A percentile compares a stretch with the other conserved stretches of the same genome.
Evolutionary conservation across 2,329 filamentous ascomycete genomes (phyloP).

Genomic region (Fusarium brevicatenulatum): DNA sequence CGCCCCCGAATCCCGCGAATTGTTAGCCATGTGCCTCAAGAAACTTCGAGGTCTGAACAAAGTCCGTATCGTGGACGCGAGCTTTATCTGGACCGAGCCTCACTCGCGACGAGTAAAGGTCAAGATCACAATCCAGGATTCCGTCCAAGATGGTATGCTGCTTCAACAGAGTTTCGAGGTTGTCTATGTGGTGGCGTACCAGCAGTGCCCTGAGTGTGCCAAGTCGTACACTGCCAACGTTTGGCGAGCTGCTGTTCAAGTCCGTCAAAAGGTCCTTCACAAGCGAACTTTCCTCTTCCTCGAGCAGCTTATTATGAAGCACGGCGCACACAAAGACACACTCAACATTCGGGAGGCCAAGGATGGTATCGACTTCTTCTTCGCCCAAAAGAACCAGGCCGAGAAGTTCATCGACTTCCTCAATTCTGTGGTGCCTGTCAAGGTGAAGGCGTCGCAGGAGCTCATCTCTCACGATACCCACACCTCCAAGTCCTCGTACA

Average conservation of each 20-base stretch:
- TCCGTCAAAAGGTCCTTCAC: conserved; percentile 95
- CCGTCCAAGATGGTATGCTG: conserved; percentile 69
- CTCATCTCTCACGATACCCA: conserved; percentile 94
- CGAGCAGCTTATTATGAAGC: conserved; percentile 96
- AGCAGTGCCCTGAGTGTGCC: conserved; percentile 93
- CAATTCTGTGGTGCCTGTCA: conserved; percentile 80
- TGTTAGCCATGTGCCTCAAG: conserved; percentile 89
- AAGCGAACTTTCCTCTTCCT: conserved; percentile 80
- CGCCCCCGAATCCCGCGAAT: conserved; percentile 85
- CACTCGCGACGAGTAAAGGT: conserved; percentile 93
- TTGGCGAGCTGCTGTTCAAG: conserved; percentile 93
- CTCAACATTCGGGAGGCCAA: conserved; percentile 98
- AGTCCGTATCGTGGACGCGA: conserved; percentile 93
- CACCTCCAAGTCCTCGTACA: conserved; percentile 90
- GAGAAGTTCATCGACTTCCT: conserved; percentile 94
- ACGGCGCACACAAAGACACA: conserved; percentile 88
- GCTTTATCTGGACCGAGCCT: conserved; percentile 98
- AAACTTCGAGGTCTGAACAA: conserved; percentile 88
- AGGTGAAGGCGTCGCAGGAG: conserved; percentile 80
- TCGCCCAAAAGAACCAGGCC: conserved; percentile 86
- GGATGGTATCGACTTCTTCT: conserved; percentile 97
- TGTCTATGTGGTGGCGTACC: conserved; percentile 86
- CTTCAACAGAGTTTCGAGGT: conserved; percentile 97
- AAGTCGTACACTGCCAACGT: conserved; percentile 98
- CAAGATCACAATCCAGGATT: conserved; percentile 90